Evolutionary conservation across 805 yeast species (phyloP).

Genomic region (Metschnikowia bowlesiae): DNA sequence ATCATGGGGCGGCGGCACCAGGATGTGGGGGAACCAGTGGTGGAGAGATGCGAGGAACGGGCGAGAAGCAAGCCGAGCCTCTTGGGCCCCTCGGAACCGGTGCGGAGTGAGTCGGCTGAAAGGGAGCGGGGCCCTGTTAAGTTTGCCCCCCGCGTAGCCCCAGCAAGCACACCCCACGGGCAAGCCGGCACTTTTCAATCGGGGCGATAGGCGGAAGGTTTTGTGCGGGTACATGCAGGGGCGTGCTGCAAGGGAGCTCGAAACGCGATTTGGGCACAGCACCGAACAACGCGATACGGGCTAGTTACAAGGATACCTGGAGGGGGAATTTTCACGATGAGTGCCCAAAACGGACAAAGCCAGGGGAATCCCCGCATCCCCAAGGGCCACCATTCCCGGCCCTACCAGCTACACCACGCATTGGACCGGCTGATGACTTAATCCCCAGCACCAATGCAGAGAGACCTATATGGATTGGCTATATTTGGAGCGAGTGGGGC

Average conservation of each 20-base stretch:
- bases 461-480: too few relatives aligned
- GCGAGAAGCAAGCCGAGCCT: too few relatives aligned
- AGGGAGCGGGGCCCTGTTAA: background rate
- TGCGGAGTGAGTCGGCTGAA: background rate
- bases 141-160: background rate
- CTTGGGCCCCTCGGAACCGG: background rate
- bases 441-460: too few relatives aligned
- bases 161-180: background rate
- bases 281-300: background rate
- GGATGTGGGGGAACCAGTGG: background rate
- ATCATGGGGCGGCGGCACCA: background rate
- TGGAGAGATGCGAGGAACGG: too few relatives aligned
- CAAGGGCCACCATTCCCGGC: too few relatives aligned
- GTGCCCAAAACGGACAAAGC: background rate
- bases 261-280: background rate
- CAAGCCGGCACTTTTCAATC: background rate
- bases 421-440: too few relatives aligned
- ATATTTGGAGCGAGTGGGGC: too few relatives aligned
- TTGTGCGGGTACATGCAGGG: background rate
- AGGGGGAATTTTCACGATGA: too few relatives aligned
- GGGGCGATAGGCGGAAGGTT: background rate
- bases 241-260: background rate
- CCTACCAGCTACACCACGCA: too few relatives aligned
- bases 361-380: background rate
- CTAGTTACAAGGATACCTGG: background rate